Evolutionary conservation across 208 protist species (phyloP), one percentile per base, ranked within the genome.

Genomic region (Trypanosoma grayi): DNA sequence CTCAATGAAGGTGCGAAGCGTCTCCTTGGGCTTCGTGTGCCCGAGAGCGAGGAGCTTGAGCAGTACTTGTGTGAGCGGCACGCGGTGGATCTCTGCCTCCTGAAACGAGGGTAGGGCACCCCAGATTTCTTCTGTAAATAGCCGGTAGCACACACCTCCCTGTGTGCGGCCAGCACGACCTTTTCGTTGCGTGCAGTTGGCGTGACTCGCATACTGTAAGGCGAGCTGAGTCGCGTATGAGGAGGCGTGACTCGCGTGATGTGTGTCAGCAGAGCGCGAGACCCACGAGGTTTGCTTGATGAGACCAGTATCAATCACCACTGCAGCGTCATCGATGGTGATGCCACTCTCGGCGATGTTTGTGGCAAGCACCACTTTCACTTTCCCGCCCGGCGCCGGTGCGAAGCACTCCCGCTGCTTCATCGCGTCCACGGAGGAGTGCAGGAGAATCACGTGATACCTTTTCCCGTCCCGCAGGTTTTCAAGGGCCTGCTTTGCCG

Each of bases 151-250:
- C 57, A 99, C 97, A 24, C 99, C 99, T 7, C 97, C 92, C 43
- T 87, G 71, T 18, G 98, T 99, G 53, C 99, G 84, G 24, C 99
- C 99, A 3, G 99, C 99, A 67, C 99, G 93, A 39, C 99, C 99
- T 20, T 97, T 97, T 13, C 99, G 87, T 90, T 99, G 99, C 25
- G 98, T 95, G 14, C 97, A 97, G 50, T 87, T 93, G 0, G 98
- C 97, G 62, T 95, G 81, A 36, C 98, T 99, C 54, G 80, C 84
- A 70, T 86, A 94, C 28, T 68, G 52, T 6, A 94, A 75, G 13
- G 63, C 57, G 31, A 94, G 73, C 60, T 94, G 87, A 13, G 87
- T 94, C 2, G 83, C 70, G 58, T 81, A 85, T 20, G 77, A 64
- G 25, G 71, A 97, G 68, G 22, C 97, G 68, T 33, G 98, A 83